Percentiles rank a stretch among this genome's conserved stretches.
phyloP scores from a whole-genome alignment of 202 grass and related monocot species.

The Saccharum hybrid region DNA sequence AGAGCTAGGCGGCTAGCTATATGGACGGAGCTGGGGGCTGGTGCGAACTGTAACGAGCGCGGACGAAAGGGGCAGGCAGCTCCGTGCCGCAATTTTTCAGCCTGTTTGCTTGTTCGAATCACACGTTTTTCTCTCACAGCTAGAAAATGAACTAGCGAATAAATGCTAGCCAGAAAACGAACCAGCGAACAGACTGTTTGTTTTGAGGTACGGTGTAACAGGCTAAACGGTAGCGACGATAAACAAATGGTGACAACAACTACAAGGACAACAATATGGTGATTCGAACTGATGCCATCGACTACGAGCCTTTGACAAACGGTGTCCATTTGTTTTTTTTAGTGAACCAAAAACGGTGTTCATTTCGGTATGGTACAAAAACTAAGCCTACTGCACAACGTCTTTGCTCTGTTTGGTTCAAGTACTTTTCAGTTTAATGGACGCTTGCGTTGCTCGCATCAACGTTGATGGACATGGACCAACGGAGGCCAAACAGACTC shows the following conservation, averaged over 20 bases:
- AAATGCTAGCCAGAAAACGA: no score
- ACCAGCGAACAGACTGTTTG: not conserved
- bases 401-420: not conserved
- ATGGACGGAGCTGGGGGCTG: not conserved
- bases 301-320: no score
- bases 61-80: not conserved
- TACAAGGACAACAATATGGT: not conserved
- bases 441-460: not conserved
- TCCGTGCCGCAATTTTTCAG: not conserved
- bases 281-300: not conserved
- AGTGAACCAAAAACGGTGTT: no score
- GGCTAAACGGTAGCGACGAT: not conserved
- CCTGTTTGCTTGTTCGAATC: no score
- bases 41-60: not conserved
- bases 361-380: no score
- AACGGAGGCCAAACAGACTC: not conserved
- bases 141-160: no score
- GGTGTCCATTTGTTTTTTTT: no score
- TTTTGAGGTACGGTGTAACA: not conserved
- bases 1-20: slow-evolving; percentile 2
- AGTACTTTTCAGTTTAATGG: not conserved
- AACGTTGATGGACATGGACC: not conserved
- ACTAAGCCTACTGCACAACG: not conserved
- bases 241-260: not conserved
- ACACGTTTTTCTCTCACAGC: no score